phyloP scores from a whole-genome alignment of 805 yeast genomes.

The Kluyveromyces nonfermentans region DNA sequence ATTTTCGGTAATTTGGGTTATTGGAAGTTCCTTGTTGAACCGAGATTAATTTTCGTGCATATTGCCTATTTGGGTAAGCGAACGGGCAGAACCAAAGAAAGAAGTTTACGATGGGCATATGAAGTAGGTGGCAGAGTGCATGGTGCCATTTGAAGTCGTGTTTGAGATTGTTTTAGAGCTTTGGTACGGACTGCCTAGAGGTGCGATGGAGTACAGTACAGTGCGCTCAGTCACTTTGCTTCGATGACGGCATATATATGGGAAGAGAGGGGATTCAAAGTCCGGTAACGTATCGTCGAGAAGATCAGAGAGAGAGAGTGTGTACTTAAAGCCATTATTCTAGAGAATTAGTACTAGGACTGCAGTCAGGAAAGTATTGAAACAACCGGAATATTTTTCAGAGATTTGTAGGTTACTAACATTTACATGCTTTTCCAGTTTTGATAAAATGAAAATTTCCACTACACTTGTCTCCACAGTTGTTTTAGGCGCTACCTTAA shows the following conservation, averaged over 20 bases:
- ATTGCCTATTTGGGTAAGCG: neutral
- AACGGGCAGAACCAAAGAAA: too few relatives aligned
- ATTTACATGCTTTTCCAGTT: neutral
- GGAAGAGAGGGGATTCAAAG: too few relatives aligned
- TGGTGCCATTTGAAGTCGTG: neutral
- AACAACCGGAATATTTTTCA: neutral
- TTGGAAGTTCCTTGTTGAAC: neutral
- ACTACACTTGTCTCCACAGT: slow-evolving; percentile 24
- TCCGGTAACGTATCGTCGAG: too few relatives aligned
- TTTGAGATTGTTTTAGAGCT: neutral
- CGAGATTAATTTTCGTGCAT: neutral
- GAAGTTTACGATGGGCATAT: neutral
- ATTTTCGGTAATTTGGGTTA: neutral
- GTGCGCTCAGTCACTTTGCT: too few relatives aligned
- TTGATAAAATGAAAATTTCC: slow-evolving; percentile 26
- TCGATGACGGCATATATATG: too few relatives aligned
- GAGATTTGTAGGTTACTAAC: slow-evolving; percentile 1
- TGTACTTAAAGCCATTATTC: too few relatives aligned
- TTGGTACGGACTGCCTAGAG: neutral
- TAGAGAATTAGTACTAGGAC: too few relatives aligned
- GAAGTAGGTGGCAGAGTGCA: neutral
- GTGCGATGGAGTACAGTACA: too few relatives aligned
- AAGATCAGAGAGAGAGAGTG: too few relatives aligned
- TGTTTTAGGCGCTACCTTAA: slow-evolving; percentile 24
- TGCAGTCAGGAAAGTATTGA: neutral